Conservation (phyloP, 2,329 filamentous ascomycete species). For the Scedosporium aurantiacum region DNA sequence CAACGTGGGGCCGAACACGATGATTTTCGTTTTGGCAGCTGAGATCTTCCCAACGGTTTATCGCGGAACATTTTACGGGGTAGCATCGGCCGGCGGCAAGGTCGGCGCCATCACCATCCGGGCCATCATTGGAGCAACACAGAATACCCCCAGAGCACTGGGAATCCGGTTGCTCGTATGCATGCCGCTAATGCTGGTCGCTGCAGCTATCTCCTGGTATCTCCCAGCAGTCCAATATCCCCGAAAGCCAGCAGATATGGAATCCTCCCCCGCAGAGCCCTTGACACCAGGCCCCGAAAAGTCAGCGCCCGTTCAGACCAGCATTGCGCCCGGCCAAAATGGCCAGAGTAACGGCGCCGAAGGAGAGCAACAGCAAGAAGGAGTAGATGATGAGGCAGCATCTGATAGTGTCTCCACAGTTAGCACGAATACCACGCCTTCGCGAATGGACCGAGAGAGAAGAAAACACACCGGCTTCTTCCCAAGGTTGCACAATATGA, state of each 20-base stretch:
- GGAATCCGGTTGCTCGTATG: neutral
- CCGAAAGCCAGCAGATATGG: neutral
- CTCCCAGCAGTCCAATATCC: neutral
- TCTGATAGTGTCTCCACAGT: neutral
- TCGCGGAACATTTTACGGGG: constrained; percentile 20
- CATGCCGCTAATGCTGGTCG: neutral
- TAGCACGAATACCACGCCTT: neutral
- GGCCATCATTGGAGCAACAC: neutral
- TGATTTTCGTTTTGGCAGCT: constrained; percentile 19
- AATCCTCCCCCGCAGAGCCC: neutral
- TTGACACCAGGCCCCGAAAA: neutral
- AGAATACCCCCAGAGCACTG: neutral
- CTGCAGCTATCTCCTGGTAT: neutral
- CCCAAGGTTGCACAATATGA: neutral
- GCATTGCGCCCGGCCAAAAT: neutral
- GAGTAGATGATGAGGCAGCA: neutral
- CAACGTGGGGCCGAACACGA: constrained; percentile 19
- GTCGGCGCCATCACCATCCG: constrained; percentile 18
- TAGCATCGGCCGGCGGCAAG: constrained; percentile 19
- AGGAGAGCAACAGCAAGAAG: neutral
- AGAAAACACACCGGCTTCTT: neutral
- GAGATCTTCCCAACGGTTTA: constrained; percentile 21
- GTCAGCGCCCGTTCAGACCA: neutral
- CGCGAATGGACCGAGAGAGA: neutral
- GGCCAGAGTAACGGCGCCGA: neutral